Base-by-base conservation (phyloP, 371 early-diverging fungal species). In the Gilbertella persicaria region DNA sequence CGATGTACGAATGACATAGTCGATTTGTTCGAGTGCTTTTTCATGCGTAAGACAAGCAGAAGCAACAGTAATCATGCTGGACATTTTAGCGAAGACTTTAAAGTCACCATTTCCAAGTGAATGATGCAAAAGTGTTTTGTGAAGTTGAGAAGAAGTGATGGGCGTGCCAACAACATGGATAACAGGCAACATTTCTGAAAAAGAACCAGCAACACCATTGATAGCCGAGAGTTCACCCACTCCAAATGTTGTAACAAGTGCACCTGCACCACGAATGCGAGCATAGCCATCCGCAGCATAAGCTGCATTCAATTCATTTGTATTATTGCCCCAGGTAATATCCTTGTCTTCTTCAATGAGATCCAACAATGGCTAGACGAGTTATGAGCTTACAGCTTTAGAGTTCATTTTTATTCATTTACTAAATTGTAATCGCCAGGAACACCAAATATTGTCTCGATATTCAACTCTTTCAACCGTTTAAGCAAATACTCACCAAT, bases 221-320 rank as follows among this genome's bases (percentile, higher is more conserved):
- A 72, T 56, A 8, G 78, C 76, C 35, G 69, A 70, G 12, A 81
- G 53, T 55, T 81, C 82, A 29, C 82, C 82, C 0, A 81, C 82
- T 26, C 82, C 82, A 51, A 81, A 81, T 14, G 82, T 81, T 5
- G 82, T 81, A 17, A 75, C 61, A 9, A 81, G 37, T 28, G 73
- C 77, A 40, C 67, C 71, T 13, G 55, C 57, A 26, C 71, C 64
- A 16, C 53, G 37, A 10, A 65, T 49, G 45, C 67, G 67, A 21
- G 82, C 77, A 62, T 81, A 81, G 10, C 81, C 79, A 59, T 80
- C 81, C 20, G 79, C 78, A 10, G 81, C 73, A 60, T 76, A 76
- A 10, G 74, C 61, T 16, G 71, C 69, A 14, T 80, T 78, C 26
- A 78, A 43, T 51, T 78, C 77, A 23, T 77, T 77, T 13, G 66